phyloP scores from a whole-genome alignment of 1,139 yeast genomes.

The Starmera stellimalicola region DNA sequence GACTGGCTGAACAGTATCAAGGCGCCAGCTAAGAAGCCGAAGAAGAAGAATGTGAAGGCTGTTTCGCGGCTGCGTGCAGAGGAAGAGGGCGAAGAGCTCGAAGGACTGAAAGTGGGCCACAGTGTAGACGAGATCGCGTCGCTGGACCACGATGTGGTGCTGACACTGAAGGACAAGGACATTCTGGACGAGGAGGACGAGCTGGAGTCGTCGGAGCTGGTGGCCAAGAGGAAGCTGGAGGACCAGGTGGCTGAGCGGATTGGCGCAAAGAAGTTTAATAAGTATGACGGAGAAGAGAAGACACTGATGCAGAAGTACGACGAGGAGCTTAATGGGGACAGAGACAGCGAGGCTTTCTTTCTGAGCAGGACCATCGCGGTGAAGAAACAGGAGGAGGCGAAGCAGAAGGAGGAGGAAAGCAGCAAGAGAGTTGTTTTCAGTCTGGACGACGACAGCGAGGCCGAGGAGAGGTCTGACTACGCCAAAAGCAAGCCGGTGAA shows the following conservation, averaged over 20 bases:
- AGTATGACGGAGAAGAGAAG: constrained; percentile 6
- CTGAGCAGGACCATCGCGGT: constrained; percentile 7
- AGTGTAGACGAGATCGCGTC: constrained; percentile 29
- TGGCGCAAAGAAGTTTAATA: constrained; percentile 15
- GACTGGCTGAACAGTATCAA: constrained; percentile 31
- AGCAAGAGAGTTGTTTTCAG: constrained; percentile 6
- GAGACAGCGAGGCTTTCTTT: constrained; percentile 17
- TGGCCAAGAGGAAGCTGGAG: constrained; percentile 24
- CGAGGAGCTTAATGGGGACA: constrained; percentile 8
- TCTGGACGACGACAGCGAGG: constrained; percentile 16
- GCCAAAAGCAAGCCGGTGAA: constrained; percentile 28
- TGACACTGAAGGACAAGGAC: constrained; percentile 56
- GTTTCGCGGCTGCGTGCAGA: no score
- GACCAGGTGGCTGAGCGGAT: constrained; percentile 21
- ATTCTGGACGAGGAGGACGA: constrained; percentile 40
- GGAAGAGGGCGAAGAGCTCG: constrained; percentile 20
- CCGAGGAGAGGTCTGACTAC: constrained; percentile 14
- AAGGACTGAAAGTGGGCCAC: constrained; percentile 40
- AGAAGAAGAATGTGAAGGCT: constrained; percentile 11
- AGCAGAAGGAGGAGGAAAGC: constrained; percentile 12
- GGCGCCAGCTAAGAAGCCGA: constrained; percentile 6
- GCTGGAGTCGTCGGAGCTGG: constrained; percentile 36
- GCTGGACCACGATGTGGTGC: constrained; percentile 39
- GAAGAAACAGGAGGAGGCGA: constrained; percentile 11
- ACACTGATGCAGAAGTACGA: constrained; percentile 17